Evolutionary conservation across 495 filamentous ascomycete genomes (phyloP).

Genomic region (Jackrogersella minutella): DNA sequence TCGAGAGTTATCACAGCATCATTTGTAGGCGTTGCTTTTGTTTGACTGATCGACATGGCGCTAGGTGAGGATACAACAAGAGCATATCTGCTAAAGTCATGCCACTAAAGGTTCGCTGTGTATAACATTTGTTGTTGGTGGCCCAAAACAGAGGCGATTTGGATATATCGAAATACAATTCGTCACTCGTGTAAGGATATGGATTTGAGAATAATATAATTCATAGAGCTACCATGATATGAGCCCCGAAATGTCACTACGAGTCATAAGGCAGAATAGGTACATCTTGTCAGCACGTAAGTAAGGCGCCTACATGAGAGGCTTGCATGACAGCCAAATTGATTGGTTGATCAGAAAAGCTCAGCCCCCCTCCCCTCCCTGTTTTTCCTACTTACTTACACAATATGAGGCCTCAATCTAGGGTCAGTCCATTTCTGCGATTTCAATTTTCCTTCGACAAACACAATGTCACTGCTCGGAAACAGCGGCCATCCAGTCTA

Average conservation of each 20-base stretch:
- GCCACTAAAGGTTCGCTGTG: no score
- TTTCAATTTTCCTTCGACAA: background rate
- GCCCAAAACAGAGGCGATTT: no score
- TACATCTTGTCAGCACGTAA: background rate
- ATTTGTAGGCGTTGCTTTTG: background rate
- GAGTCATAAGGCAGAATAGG: background rate
- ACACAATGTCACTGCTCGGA: background rate
- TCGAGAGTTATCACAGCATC: background rate
- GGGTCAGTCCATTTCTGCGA: no score
- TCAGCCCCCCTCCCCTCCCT: background rate
- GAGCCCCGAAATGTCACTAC: background rate
- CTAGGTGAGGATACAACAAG: background rate
- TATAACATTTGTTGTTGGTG: no score
- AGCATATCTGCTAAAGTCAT: no score
- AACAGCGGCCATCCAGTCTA: background rate
- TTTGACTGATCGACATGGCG: background rate
- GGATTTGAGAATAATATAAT: no score
- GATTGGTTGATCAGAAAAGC: background rate
- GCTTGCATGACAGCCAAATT: background rate
- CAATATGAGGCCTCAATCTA: background rate
- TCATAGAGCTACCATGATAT: background rate
- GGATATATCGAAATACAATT: background rate
- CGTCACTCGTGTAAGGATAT: no score
- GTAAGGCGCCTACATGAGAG: background rate
- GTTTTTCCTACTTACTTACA: background rate